Evolutionary conservation across 1,284 basidiomycete species (phyloP).

Genomic region (Irpex sp.): DNA sequence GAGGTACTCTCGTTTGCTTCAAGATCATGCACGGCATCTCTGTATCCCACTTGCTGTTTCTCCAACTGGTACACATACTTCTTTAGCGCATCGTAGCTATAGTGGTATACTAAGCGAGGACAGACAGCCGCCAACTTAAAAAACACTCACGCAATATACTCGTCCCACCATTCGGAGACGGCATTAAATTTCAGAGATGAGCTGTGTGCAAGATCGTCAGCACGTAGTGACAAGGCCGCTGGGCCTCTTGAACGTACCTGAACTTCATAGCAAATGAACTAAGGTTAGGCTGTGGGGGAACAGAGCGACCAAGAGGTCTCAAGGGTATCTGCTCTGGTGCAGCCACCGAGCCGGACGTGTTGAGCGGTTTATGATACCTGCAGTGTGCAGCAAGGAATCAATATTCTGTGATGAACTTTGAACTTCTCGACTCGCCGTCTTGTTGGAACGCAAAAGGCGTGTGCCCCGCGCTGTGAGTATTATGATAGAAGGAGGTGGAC

Average conservation of each 20-base stretch:
- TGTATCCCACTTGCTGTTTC: conserved; percentile 53
- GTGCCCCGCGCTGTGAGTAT: neutral
- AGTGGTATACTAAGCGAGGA: neutral
- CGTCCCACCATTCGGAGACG: conserved; percentile 92
- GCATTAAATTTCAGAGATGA: conserved; percentile 90
- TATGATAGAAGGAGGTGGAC: neutral
- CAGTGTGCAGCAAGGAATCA: neutral
- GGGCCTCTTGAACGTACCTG: conserved; percentile 33
- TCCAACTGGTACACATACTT: conserved; percentile 84
- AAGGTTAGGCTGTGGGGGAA: conserved; percentile 16
- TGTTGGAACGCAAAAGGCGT: neutral
- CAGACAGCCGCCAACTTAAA: neutral
- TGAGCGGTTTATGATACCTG: neutral
- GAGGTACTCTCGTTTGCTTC: conserved; percentile 61
- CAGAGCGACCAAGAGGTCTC: conserved; percentile 20
- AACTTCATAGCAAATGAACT: conserved; percentile 52
- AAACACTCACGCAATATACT: conserved; percentile 77
- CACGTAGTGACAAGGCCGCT: neutral
- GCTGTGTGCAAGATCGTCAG: conserved; percentile 27
- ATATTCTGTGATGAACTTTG: neutral
- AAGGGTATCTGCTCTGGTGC: conserved; percentile 25
- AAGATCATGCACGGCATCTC: conserved; percentile 48
- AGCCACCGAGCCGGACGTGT: neutral
- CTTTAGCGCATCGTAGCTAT: conserved; percentile 83
- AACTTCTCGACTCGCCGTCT: neutral